Evolutionary conservation across 306 rosid genomes (phyloP).

Genomic region (Pterocarpus santalinus): DNA sequence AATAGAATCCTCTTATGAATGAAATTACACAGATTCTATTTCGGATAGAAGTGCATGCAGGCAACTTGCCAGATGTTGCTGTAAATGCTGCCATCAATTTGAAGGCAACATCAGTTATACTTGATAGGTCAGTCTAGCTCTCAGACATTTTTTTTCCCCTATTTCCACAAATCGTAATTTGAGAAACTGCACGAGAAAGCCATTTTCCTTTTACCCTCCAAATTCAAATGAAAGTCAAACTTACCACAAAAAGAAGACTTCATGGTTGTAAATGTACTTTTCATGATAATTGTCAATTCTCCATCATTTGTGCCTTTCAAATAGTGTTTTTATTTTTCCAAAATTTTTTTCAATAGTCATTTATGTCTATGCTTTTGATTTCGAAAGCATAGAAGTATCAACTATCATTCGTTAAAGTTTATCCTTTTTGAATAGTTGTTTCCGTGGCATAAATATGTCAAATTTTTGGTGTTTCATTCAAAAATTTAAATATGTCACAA

Average conservation of each 20-base stretch:
- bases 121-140: slow-evolving; percentile 65
- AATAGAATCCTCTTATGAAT: not conserved
- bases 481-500: not conserved
- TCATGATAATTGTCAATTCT: not conserved
- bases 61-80: slow-evolving; percentile 60
- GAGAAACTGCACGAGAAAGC: not conserved
- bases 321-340: too few species aligned
- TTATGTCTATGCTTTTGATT: too few species aligned
- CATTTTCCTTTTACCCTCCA: not conserved
- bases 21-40: slow-evolving; percentile 60
- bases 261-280: not conserved
- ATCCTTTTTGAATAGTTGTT: too few species aligned
- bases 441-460: too few species aligned
- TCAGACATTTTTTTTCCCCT: not conserved
- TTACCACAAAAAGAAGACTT: not conserved
- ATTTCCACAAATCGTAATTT: not conserved
- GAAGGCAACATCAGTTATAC: slow-evolving; percentile 67
- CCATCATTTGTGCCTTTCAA: not conserved
- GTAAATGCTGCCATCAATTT: slow-evolving; percentile 46
- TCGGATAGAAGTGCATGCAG: slow-evolving; percentile 56
- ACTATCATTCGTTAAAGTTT: not conserved
- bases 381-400: not conserved
- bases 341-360: too few species aligned
- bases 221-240: not conserved
- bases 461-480: not conserved